Base-by-base conservation (phyloP, 1,284 basidiomycete genomes). In the Ganoderma sinense region DNA sequence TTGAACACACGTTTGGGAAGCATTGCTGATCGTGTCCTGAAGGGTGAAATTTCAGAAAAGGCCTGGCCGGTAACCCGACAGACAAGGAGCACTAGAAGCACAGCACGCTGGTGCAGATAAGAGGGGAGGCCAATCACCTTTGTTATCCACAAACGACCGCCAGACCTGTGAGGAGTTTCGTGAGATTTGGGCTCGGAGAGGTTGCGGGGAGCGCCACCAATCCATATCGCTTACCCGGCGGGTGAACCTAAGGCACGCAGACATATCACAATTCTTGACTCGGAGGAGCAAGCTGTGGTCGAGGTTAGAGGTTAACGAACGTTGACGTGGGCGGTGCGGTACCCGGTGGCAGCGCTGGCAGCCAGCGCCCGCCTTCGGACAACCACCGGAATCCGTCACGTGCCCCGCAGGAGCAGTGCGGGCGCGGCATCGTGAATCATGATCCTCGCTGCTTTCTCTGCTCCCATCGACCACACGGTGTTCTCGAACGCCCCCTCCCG, bases 21-120 rank as follows among this genome's bases (percentile, higher is more conserved):
- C 93, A 94, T 72, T 87, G 88, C 23, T 86, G 85, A 78, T 94
- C 93, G 75, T 94, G 93, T 13, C 93, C 93, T 94, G 45, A 43
- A 48, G 18, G 20, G 14, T 26, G 4, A 61, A 18, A 20, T n/a
- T 33, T 55, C 39, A 43, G 36, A 16, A 26, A 26, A 31, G 29
- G 18, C 13, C n/a, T 23, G 43, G 45, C 62, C 7, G 26, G 20
- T 41, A 8, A 6, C 43, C 48, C 29, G 29, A 14, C 41, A 18
- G 16, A 16, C 26, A 26, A 41, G 36, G 36, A 40, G 61, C 64
- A 62, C 39, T 62, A 69, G 58, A 64, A 68, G 59, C 64, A 29
- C 51, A 4, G 20, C 29, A 48, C 10, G 20, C 18, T 3, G n/a
- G 20, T 48, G 45, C 45, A 23, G 23, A 53, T 39, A 18, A 23